Evolutionary conservation across 345 rosid species (phyloP), one percentile per base, ranked within the genome.

Genomic region (Mercurialis annua): DNA sequence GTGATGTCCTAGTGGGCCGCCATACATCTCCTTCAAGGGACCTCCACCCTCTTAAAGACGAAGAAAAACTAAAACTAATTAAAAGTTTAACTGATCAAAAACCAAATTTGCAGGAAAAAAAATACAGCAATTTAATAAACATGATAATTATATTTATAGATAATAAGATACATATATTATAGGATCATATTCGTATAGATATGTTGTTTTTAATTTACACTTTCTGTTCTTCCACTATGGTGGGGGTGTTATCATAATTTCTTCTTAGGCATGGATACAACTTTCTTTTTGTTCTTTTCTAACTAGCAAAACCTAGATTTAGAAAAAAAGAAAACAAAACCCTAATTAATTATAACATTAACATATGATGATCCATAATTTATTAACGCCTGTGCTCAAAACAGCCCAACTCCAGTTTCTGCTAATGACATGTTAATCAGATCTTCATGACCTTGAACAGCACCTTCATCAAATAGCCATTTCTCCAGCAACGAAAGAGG

Each of bases 391-490:
- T 27, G 11, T 24, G 50, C 47, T 64, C 64, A 80, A 64, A 81
- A 81, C 29, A 79, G 72, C 27, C 50, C 75, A 54, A 18, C 49
- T 44, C 62, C 44, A 65, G 60, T 18, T 43, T 81, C 86, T 36
- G 71, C 75, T 51, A 83, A 65, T 33, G 89, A 66, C 73, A 81
- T 60, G 64, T 67, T 73, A 33, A 80, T 71, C 43, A 81, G 75
- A 66, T 79, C 82, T 36, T 75, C 81, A 30, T 65, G 78, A 76
- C 64, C 80, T 49, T 80, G 85, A 67, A 64, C 63, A 42, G 73
- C 77, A 66, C 65, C 81, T 47, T 88, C 95, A 54, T 88, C 95
- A 70, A 83, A 76, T 31, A 86, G 80, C 95, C 95, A 88, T 68
- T 86, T 81, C 83, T 88, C 91, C 20, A 88, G 80, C 75, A 84